These are phyloP conservation scores for Russula griseocarnosa DNA, from an alignment of 768 basidiomycete species.

Conservation along the genomic window DNA sequence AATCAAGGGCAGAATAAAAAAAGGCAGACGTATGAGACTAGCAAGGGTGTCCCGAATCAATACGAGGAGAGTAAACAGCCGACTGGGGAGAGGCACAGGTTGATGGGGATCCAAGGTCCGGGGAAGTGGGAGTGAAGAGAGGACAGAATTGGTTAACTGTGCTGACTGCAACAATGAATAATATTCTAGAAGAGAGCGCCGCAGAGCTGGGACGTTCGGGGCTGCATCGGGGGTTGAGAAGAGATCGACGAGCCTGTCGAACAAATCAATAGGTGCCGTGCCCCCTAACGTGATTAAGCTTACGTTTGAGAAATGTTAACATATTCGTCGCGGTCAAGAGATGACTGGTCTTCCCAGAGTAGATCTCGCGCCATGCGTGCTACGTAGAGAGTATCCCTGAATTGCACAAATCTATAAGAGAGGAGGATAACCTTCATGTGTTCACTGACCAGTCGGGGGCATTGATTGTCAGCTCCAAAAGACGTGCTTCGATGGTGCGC, in stretches of 20 bases:
- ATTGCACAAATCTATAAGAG: not conserved
- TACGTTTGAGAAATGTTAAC: constrained; percentile 88
- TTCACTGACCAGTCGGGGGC: constrained; percentile 83
- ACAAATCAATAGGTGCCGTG: constrained; percentile 14
- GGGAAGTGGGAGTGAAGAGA: constrained; percentile 82
- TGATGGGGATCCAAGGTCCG: constrained; percentile 74
- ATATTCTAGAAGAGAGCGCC: constrained; percentile 75
- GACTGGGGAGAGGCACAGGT: constrained; percentile 71
- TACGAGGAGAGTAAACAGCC: constrained; percentile 72
- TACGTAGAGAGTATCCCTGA: constrained; percentile 84
- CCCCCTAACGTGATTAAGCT: constrained; percentile 33
- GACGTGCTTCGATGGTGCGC: constrained; percentile 60
- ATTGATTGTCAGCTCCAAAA: constrained; percentile 80
- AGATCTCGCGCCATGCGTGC: constrained; percentile 92
- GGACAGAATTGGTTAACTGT: constrained; percentile 77
- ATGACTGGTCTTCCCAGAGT: constrained; percentile 81
- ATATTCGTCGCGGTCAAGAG: constrained; percentile 76
- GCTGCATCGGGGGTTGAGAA: constrained; percentile 67
- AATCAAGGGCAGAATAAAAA: constrained; percentile 83
- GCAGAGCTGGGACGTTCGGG: constrained; percentile 56
- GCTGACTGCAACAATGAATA: constrained; percentile 81
- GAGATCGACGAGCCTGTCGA: constrained; percentile 74
- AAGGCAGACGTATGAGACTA: constrained; percentile 70
- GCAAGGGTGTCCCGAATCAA: constrained; percentile 76
- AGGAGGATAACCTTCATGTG: not conserved